Evolutionary conservation across 2,329 filamentous ascomycete genomes (phyloP).

Genomic region (Fusarium setosum): DNA sequence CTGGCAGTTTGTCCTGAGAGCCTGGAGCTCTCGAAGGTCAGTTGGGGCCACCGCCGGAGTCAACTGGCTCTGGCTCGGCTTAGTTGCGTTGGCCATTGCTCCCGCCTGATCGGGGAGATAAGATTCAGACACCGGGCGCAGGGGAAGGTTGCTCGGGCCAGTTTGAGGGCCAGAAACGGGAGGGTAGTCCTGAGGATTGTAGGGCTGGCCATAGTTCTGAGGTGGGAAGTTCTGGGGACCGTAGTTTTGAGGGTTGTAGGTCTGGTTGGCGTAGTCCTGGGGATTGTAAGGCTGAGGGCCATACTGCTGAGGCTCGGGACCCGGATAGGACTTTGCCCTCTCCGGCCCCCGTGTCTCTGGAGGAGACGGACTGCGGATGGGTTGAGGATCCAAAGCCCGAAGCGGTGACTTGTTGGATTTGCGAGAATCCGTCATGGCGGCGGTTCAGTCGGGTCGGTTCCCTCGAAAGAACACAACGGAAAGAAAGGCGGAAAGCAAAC

Average conservation of each 20-base stretch:
- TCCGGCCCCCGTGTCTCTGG: slow-evolving; percentile 30
- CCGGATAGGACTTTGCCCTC: slow-evolving; percentile 35
- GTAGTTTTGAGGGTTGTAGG: slow-evolving; percentile 34
- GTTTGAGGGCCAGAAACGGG: slow-evolving; percentile 31
- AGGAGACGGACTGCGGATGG: slow-evolving; percentile 41
- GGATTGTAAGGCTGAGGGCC: slow-evolving; percentile 31
- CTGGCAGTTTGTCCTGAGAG: slow-evolving; percentile 50
- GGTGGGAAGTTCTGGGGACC: slow-evolving; percentile 29
- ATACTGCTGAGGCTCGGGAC: slow-evolving; percentile 32
- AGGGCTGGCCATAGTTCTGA: slow-evolving; percentile 22
- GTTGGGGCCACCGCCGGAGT: slow-evolving; percentile 33
- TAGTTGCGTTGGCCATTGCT: slow-evolving; percentile 27
- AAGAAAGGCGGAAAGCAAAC: background rate
- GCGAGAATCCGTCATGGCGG: slow-evolving; percentile 33
- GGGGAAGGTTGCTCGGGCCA: slow-evolving; percentile 30
- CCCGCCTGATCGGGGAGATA: slow-evolving; percentile 35
- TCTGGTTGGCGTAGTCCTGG: slow-evolving; percentile 30
- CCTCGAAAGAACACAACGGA: background rate
- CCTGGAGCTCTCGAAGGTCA: slow-evolving; percentile 44
- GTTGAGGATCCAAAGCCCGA: slow-evolving; percentile 42
- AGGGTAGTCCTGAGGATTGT: slow-evolving; percentile 40
- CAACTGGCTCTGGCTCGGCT: slow-evolving; percentile 27
- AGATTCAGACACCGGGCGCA: slow-evolving; percentile 37
- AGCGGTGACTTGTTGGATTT: slow-evolving; percentile 41
- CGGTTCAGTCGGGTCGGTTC: background rate